These are phyloP conservation scores for Teratosphaeria pseudoeucalypti DNA, from an alignment of 2,329 filamentous ascomycete genomes.

Conservation along the genomic window DNA sequence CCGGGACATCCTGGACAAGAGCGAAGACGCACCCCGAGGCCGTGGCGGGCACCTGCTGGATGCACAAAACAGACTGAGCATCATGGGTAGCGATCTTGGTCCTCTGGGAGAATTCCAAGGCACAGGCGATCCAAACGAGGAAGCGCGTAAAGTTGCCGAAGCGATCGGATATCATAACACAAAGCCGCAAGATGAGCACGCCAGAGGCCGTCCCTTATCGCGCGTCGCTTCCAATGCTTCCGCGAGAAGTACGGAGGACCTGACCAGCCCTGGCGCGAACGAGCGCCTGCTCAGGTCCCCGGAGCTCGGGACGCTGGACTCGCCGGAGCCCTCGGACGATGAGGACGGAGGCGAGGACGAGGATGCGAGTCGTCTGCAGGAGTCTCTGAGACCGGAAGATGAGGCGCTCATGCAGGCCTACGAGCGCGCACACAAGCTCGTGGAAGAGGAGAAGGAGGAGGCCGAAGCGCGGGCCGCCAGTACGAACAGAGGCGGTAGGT, in stretches of 20 bases:
- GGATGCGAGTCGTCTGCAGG: slow-evolving; percentile 4
- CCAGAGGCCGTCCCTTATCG: slow-evolving; percentile 18
- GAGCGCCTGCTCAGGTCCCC: slow-evolving; percentile 24
- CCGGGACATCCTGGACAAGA: slow-evolving; percentile 62
- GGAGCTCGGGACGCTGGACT: slow-evolving; percentile 19
- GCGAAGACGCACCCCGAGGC: slow-evolving; percentile 27
- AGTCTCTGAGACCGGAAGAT: slow-evolving; percentile 21
- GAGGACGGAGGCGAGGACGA: slow-evolving; percentile 17
- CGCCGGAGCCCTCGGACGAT: slow-evolving; percentile 13
- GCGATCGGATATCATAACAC: slow-evolving; percentile 23
- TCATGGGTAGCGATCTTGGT: slow-evolving; percentile 29
- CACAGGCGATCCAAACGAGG: slow-evolving; percentile 22
- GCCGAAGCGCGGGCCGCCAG: slow-evolving; percentile 17
- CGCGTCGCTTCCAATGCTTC: slow-evolving; percentile 30
- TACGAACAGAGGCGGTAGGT: slow-evolving; percentile 8
- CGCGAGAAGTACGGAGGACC: slow-evolving; percentile 8
- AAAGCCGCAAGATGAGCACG: slow-evolving; percentile 2
- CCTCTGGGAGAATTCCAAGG: slow-evolving; percentile 18
- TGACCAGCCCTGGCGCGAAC: slow-evolving; percentile 7
- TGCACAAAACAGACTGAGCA: slow-evolving; percentile 36
- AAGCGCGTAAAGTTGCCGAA: slow-evolving; percentile 31
- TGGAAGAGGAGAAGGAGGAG: slow-evolving; percentile 23
- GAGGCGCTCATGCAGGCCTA: slow-evolving; percentile 24
- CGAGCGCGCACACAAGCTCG: slow-evolving; percentile 22
- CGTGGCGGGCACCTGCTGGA: slow-evolving; percentile 46